Evolutionary conservation across 495 filamentous ascomycete genomes (phyloP), one percentile per base, ranked within the genome.

Genomic region (Penicillium maclennaniae): DNA sequence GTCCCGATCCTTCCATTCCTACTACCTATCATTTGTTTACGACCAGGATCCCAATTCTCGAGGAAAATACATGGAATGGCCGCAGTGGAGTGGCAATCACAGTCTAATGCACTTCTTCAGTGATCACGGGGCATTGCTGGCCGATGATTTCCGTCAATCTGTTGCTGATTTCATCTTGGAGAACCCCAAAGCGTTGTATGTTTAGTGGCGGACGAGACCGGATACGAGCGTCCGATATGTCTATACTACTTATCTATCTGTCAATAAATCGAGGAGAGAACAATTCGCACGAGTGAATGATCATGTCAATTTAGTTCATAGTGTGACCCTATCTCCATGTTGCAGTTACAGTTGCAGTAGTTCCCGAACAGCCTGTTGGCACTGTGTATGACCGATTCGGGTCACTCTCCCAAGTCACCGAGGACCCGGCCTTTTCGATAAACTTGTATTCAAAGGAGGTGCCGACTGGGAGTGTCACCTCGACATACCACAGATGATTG

Each of bases 11-110:
- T 79, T 85, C 51, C 79, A 83, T 49, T 72, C 71, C 28, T 88
- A 86, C 56, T 89, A 86, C 46, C 60, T 85, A 53, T 81, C 77
- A 34, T 90, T 89, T 61, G 63, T 88, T 3, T 78, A 87, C 55
- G 79, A 80, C 19, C 66, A 80, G 44, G 80, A 90, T 57, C 85
- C 86, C 5, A 90, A 89, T 58, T 59, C 69, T 5, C 56, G 54
- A 40, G 61, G 69, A 48, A 25, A 62, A 51, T 69, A 63, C 43
- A 65, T 72, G 56, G 46, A 75, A 1, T 90, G 87, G 87, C 87
- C 86, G 36, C 69, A 81, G 62, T 90, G 84, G 74, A 70, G 66
- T 21, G 66, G 69, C 19, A 67, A 70, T 4, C 69, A 76, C 39
- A 58, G 80, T 60, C 47, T 88, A 43, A 76, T 87, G 75, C 69